phyloP scores from a whole-genome alignment of 164 flowering plant genomes.

The Macadamia integrifolia region DNA sequence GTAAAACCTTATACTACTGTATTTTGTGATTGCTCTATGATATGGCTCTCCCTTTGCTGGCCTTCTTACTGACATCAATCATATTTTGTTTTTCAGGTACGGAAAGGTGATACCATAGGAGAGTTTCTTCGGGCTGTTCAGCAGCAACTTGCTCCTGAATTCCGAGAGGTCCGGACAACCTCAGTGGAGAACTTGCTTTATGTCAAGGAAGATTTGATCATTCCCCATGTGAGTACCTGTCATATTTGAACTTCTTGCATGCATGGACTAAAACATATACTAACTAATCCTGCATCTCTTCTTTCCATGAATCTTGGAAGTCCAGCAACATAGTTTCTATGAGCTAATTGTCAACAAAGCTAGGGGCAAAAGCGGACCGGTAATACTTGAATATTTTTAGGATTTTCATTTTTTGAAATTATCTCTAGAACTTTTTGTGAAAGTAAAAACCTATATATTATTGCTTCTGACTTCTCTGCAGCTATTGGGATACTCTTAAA shows the following conservation, averaged over 20 bases:
- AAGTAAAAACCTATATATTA: no score
- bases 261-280: neutral
- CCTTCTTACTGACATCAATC: neutral
- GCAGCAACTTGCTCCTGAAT: constrained; percentile 98
- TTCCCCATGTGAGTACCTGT: constrained; percentile 72
- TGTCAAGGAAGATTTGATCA: constrained; percentile 97
- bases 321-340: constrained; percentile 98
- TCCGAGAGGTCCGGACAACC: constrained; percentile 89
- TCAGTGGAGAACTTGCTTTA: constrained; percentile 95
- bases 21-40: neutral
- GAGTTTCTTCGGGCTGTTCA: constrained; percentile 94
- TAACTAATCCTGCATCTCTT: neutral
- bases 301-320: constrained; percentile 9
- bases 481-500: neutral
- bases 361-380: constrained; percentile 99
- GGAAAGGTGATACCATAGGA: constrained; percentile 89
- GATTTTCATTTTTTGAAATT: neutral
- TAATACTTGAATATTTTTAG: constrained; percentile 21
- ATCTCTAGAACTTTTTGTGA: no score
- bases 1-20: constrained; percentile 10
- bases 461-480: no score
- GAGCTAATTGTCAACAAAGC: constrained; percentile 93
- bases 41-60: neutral
- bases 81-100: constrained; percentile 38
- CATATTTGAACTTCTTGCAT: neutral